phyloP scores from a whole-genome alignment of 1,139 yeast species.

The Williopsis jadinii region DNA sequence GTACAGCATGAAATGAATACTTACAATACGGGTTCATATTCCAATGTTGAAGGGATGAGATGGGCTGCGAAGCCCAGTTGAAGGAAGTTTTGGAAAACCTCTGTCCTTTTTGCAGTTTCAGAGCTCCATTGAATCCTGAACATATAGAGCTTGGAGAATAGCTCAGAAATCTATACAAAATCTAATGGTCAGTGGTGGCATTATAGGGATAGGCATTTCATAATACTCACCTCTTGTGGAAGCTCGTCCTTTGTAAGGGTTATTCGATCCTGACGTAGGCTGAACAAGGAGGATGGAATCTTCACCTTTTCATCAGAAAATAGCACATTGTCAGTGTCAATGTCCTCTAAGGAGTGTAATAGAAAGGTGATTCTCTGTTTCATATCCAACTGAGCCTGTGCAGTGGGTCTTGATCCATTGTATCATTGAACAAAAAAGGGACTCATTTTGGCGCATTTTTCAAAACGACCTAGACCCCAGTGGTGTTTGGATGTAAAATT shows the following conservation, averaged over 20 bases:
- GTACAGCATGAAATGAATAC: neutral
- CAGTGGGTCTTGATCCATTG: too few species aligned
- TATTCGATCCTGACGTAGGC: constrained; percentile 15
- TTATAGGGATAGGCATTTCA: neutral
- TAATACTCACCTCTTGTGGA: constrained; percentile 9
- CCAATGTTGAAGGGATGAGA: constrained; percentile 13
- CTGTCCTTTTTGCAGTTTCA: constrained; percentile 1
- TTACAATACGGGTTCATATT: constrained; percentile 14
- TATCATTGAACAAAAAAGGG: too few species aligned
- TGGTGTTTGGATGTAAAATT: too few species aligned
- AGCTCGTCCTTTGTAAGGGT: constrained; percentile 12
- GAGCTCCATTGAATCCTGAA: constrained; percentile 17
- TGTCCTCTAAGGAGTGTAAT: constrained; percentile 12
- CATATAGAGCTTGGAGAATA: constrained; percentile 11
- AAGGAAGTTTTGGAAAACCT: constrained; percentile 16
- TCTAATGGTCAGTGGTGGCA: neutral
- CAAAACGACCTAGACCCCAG: too few species aligned
- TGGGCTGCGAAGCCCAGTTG: constrained; percentile 14
- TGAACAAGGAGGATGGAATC: constrained; percentile 16
- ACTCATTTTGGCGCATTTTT: too few species aligned
- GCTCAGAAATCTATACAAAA: constrained; percentile 2
- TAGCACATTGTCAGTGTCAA: constrained; percentile 17
- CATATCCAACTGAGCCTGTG: constrained; percentile 1
- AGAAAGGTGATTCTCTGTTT: constrained; percentile 17
- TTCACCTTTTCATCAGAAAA: constrained; percentile 10